Conservation (phyloP, 345 rosid genomes). For the Pistacia atlantica region DNA sequence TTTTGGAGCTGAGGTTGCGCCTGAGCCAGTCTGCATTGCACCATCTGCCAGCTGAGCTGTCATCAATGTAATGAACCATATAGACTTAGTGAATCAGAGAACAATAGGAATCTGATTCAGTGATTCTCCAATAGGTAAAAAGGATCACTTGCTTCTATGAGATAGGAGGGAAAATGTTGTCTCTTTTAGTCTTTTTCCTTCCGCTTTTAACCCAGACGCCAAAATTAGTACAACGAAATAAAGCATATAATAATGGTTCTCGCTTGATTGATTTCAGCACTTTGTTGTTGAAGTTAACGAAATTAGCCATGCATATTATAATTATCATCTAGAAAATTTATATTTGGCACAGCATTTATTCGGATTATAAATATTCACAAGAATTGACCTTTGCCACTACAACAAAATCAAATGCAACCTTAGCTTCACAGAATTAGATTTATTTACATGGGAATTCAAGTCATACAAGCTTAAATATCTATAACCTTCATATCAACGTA, state of each 20-base stretch:
- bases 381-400: too few species aligned
- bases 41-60: constrained; percentile 38
- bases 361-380: neutral
- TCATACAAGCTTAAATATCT: constrained; percentile 22
- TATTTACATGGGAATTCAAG: constrained; percentile 36
- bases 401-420: neutral
- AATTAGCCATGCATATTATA: too few species aligned
- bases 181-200: neutral
- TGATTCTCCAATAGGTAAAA: neutral
- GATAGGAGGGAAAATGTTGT: neutral
- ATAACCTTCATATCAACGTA: constrained; percentile 15
- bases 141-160: neutral
- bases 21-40: constrained; percentile 48
- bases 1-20: constrained; percentile 57
- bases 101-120: neutral
- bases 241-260: neutral
- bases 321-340: too few species aligned
- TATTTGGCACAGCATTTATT: too few species aligned
- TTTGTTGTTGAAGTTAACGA: neutral
- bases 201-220: neutral
- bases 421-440: constrained; percentile 19
- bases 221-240: neutral
- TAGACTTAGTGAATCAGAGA: neutral
- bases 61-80: constrained; percentile 3
- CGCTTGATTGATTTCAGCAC: neutral